A percentile compares a stretch with the other conserved stretches of the same genome.
Evolutionary conservation across 345 rosid species (phyloP).

Genomic region (Abelmoschus esculentus): DNA sequence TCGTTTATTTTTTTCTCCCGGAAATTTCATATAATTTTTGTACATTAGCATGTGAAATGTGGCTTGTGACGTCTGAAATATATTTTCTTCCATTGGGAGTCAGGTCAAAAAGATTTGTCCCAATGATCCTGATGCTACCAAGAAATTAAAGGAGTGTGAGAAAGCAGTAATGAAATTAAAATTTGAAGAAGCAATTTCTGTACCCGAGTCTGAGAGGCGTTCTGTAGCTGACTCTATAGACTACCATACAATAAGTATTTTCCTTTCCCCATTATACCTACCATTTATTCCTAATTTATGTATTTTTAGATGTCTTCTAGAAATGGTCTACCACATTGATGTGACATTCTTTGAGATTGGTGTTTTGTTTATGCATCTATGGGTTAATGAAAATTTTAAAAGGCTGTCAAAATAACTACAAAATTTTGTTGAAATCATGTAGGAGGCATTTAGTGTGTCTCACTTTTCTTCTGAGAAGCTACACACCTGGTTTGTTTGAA

Average conservation of each 20-base stretch:
- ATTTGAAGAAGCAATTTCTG: constrained; percentile 93
- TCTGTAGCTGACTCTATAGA: constrained; percentile 85
- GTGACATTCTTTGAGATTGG: not conserved
- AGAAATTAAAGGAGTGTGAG: constrained; percentile 90
- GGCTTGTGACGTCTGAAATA: not conserved
- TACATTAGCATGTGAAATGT: not conserved
- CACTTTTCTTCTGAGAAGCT: not conserved
- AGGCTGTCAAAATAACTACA: not conserved
- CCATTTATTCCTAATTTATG: not conserved
- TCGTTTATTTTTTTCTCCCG: not conserved
- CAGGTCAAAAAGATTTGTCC: constrained; percentile 85
- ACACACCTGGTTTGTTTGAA: not conserved
- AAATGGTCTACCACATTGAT: not conserved
- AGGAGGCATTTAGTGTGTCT: not conserved
- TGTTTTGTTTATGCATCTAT: not conserved
- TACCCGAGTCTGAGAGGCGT: constrained; percentile 57
- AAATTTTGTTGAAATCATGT: not conserved
- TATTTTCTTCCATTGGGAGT: constrained; percentile 2
- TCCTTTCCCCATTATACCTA: not conserved
- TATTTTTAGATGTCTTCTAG: not conserved
- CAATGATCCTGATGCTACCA: constrained; percentile 87
- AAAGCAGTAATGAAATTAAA: constrained; percentile 87
- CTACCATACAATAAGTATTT: constrained; percentile 61
- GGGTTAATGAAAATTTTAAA: not conserved
- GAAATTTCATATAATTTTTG: not conserved